These are phyloP conservation scores for Neurospora discreta DNA, from an alignment of 495 filamentous ascomycete species.

Conservation along the genomic window DNA sequence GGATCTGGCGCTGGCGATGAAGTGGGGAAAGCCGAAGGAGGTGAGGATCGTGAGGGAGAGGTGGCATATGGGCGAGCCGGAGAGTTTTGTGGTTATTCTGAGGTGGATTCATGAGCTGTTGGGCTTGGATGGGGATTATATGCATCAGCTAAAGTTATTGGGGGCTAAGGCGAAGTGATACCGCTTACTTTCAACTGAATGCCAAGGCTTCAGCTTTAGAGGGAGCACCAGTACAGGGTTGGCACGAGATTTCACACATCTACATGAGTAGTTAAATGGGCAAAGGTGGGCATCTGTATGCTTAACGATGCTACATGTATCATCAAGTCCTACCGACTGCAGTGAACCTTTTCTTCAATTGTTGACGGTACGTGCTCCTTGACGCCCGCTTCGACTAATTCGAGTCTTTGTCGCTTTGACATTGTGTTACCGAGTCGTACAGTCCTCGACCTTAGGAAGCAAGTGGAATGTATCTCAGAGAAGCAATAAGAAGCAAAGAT, in stretches of 20 bases:
- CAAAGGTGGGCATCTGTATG: background rate
- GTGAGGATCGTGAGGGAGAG: slow-evolving; percentile 29
- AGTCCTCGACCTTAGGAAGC: background rate
- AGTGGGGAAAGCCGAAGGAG: slow-evolving; percentile 48
- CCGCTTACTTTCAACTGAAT: background rate
- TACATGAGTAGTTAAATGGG: background rate
- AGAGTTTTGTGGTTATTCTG: slow-evolving; percentile 12
- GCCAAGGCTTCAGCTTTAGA: background rate
- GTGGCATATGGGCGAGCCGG: slow-evolving; percentile 19
- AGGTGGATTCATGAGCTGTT: slow-evolving; percentile 14
- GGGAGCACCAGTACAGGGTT: background rate
- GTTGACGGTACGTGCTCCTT: background rate
- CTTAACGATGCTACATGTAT: background rate
- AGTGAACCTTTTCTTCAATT: background rate
- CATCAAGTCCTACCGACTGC: background rate
- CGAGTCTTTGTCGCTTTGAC: background rate
- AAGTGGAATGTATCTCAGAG: too few relatives aligned
- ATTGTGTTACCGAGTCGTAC: background rate
- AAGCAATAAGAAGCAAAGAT: background rate
- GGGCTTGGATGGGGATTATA: slow-evolving; percentile 9
- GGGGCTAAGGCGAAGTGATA: slow-evolving; percentile 10
- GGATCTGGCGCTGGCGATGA: slow-evolving; percentile 47
- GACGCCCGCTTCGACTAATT: background rate
- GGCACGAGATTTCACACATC: background rate
- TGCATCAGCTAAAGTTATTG: slow-evolving; percentile 3